These are phyloP conservation scores for Cymbopogon flexuosus DNA, from an alignment of 202 grass and related monocot species.

Conservation along the genomic window DNA sequence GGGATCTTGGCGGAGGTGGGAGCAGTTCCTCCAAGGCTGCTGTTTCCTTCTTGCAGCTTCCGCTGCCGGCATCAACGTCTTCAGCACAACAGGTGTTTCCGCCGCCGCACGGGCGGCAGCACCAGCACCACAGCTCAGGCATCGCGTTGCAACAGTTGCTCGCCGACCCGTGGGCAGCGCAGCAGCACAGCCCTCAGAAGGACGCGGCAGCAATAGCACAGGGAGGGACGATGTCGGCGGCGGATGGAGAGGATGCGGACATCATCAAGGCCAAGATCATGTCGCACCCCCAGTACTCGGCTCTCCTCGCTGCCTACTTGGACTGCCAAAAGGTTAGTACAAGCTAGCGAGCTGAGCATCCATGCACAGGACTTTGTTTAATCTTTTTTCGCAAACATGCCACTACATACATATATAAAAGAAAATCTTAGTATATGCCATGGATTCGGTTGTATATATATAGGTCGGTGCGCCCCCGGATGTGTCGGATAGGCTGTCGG, in stretches of 20 bases:
- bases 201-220: background rate
- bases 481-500: slow-evolving; percentile 48
- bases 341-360: background rate
- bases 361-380: slow-evolving; percentile 17
- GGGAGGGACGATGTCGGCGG: slow-evolving; percentile 17
- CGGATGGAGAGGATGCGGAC: slow-evolving; percentile 14
- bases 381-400: background rate
- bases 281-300: slow-evolving; percentile 80
- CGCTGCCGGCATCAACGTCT: slow-evolving; percentile 21
- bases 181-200: background rate
- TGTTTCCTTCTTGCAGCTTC: slow-evolving; percentile 55
- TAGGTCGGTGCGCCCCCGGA: slow-evolving; percentile 83
- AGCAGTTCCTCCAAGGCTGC: slow-evolving; percentile 40
- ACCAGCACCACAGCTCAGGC: slow-evolving; percentile 34
- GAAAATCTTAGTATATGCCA: background rate
- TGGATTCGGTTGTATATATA: background rate
- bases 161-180: slow-evolving; percentile 12
- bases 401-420: background rate
- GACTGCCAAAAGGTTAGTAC: slow-evolving; percentile 82
- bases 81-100: slow-evolving; percentile 20
- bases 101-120: slow-evolving; percentile 8
- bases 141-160: slow-evolving; percentile 46
- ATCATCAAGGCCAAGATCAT: slow-evolving; percentile 78
- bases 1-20: slow-evolving; percentile 47
- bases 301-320: slow-evolving; percentile 58